Evolutionary conservation across 768 basidiomycete genomes (phyloP), one percentile per base, ranked within the genome.

Genomic region (Mycena floridula): DNA sequence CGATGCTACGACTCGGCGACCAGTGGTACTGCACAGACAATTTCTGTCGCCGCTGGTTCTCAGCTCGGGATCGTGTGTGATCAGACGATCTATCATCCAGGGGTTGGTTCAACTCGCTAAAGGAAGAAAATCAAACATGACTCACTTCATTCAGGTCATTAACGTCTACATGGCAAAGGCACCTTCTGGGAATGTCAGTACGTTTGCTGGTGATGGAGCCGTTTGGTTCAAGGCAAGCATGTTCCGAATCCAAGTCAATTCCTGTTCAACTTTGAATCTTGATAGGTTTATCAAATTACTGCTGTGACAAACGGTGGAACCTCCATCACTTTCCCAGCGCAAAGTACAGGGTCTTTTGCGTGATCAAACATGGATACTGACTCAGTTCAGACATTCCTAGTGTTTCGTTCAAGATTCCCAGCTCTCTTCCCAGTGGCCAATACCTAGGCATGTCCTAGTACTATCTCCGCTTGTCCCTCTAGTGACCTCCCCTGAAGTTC

Each of bases 31-130:
- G 70, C 74, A 9, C 47, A 63, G 39, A 77, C 74, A 7, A 59
- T 68, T 44, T 61, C 62, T 23, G 71, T 74, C 39, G 57, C 66
- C 35, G 75, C 74, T 26, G 75, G 74, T 27, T 61, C 65, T 6
- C 59, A 54, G 28, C 58, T 76, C 40, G 72, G 73, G 20, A 67
- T 75, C 54, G 57, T 55, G 37, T 58, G 63, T 46, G 66, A 73
- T 49, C 58, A 59, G 13, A 63, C 63, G 28, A 70, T 74, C 43
- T 75, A 73, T 46, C 74, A 76, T 57, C 67, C 68, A n/a, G 73
- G 73, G 41, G 72, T 69, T 49, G 30, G 63, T 11, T 16, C 1
- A 18, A 23, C 25, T 20, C 41, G 44, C 47, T 15, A 40, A 15
- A 32, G 9, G 25, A 7, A 42, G 36, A 11, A 6, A 12, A 25